Conservation (phyloP, 495 filamentous ascomycete genomes). For the Aspergillus biplanus region DNA sequence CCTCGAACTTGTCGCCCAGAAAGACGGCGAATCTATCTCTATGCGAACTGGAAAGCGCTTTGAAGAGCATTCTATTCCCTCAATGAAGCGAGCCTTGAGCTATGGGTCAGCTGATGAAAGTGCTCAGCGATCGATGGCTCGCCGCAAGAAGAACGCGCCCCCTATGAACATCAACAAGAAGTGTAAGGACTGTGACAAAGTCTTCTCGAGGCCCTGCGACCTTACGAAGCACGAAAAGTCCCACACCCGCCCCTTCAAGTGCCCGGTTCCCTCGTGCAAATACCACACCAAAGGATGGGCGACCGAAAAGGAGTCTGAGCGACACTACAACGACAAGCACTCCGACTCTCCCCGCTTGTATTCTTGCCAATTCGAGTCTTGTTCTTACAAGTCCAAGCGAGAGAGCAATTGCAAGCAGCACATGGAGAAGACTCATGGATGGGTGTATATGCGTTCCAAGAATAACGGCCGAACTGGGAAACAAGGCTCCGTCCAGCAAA, state of each 20-base stretch:
- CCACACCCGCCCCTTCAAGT: slow-evolving; percentile 95
- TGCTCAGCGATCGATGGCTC: slow-evolving; percentile 84
- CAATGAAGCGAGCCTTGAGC: slow-evolving; percentile 65
- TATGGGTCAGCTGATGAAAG: slow-evolving; percentile 66
- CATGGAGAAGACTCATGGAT: slow-evolving; percentile 97
- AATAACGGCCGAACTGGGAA: slow-evolving; percentile 62
- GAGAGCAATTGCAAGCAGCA: slow-evolving; percentile 99
- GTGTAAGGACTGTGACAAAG: slow-evolving; percentile 80
- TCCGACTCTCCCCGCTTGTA: slow-evolving; percentile 74
- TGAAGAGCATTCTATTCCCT: slow-evolving; percentile 43
- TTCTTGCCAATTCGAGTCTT: slow-evolving; percentile 81
- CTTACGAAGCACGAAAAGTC: slow-evolving; percentile 98
- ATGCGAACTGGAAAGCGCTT: slow-evolving; percentile 64
- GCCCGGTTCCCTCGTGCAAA: slow-evolving; percentile 76
- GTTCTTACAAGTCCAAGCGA: slow-evolving; percentile 91
- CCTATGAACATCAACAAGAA: slow-evolving; percentile 76
- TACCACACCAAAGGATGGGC: slow-evolving; percentile 89
- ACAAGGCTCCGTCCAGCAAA: slow-evolving; percentile 17
- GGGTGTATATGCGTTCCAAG: slow-evolving; percentile 88
- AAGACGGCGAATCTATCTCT: slow-evolving; percentile 77
- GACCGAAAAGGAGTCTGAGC: slow-evolving; percentile 95
- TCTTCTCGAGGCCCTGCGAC: slow-evolving; percentile 91
- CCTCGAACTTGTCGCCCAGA: slow-evolving; percentile 75
- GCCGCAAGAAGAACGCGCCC: slow-evolving; percentile 76
- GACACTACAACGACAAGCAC: slow-evolving; percentile 95